Evolutionary conservation across 352 stramenopile species (phyloP).

Genomic region (Phytopythium cucurbitacearum): DNA sequence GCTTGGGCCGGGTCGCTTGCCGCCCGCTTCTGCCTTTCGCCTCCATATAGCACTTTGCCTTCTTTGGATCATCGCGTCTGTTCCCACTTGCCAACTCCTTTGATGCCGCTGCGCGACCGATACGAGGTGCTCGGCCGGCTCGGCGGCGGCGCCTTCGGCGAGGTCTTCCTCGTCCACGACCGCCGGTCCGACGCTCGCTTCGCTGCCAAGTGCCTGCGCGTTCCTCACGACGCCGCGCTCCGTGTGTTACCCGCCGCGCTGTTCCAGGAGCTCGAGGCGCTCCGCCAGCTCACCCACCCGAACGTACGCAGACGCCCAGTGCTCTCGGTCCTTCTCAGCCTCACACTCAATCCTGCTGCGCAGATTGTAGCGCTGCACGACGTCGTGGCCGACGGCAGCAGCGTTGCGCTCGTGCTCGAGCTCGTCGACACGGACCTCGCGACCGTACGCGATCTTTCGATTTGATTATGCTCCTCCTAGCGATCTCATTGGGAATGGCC

Average conservation of each 20-base stretch:
- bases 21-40: constrained; percentile 2
- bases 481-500: background rate
- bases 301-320: constrained; percentile 26
- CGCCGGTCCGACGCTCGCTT: constrained; percentile 30
- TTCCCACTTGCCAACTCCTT: constrained; percentile 1
- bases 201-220: constrained; percentile 58
- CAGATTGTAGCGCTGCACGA: constrained; percentile 69
- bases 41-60: background rate
- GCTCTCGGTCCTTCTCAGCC: background rate
- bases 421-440: constrained; percentile 63
- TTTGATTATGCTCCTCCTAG: background rate
- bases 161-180: constrained; percentile 56
- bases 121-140: constrained; percentile 68
- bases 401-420: constrained; percentile 69
- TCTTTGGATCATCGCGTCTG: constrained; percentile 2
- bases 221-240: constrained; percentile 44
- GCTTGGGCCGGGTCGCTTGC: no score
- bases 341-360: background rate
- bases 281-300: constrained; percentile 66
- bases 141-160: constrained; percentile 63
- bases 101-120: constrained; percentile 22
- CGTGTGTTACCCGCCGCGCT: constrained; percentile 42
- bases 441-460: constrained; percentile 15
- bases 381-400: constrained; percentile 44
- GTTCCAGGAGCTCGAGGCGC: constrained; percentile 74